phyloP scores from a whole-genome alignment of 83 land plant species.

The Thuja plicata region DNA sequence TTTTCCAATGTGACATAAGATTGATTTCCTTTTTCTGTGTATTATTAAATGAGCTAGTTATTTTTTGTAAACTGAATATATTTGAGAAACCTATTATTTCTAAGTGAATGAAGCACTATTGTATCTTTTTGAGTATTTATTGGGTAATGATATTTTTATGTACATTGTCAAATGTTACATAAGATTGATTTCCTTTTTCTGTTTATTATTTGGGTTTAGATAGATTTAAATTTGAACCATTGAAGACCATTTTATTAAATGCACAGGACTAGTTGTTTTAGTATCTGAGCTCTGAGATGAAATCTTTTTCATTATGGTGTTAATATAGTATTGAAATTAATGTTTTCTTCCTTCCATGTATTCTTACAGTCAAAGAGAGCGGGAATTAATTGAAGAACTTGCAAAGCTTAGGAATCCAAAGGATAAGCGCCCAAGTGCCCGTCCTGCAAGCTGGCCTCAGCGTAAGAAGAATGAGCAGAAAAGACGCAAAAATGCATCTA shows the following conservation, averaged over 20 bases:
- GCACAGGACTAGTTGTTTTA: not conserved
- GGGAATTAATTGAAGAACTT: conserved; percentile 14
- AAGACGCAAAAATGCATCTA: conserved; percentile 19
- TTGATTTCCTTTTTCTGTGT: not conserved
- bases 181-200: not conserved
- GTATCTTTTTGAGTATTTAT: not conserved
- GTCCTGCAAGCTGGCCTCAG: conserved; percentile 19
- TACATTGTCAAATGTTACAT: not conserved
- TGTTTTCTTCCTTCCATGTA: not conserved
- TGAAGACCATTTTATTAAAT: not conserved
- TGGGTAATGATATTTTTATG: not conserved
- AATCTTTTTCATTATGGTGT: not conserved
- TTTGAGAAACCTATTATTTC: not conserved
- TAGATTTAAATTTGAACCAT: not conserved
- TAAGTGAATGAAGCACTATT: not conserved
- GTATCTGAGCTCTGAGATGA: not conserved
- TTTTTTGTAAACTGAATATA: not conserved
- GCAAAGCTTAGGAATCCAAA: not conserved
- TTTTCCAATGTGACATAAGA: not conserved
- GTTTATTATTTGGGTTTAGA: not conserved
- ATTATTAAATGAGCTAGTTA: not conserved
- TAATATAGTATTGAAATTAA: not conserved
- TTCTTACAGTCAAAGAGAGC: conserved; percentile 15
- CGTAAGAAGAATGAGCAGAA: conserved; percentile 21
- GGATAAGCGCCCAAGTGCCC: conserved; percentile 1